Conservation (phyloP, 495 filamentous ascomycete genomes). For the Daldinia decipiens region DNA sequence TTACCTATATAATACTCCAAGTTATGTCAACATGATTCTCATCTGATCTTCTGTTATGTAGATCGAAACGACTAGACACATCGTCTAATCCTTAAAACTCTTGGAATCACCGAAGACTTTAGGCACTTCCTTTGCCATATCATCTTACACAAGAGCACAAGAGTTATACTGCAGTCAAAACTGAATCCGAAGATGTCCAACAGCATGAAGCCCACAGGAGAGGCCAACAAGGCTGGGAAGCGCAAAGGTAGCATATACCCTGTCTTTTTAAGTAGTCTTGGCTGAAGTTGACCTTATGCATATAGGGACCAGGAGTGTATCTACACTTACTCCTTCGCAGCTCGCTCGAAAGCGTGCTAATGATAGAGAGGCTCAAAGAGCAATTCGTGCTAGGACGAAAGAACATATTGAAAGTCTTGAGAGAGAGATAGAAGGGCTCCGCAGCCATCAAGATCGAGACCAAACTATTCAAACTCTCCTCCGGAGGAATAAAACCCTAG, state of each 20-base stretch:
- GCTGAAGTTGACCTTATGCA: constrained; percentile 8
- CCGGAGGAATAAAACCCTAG: constrained; percentile 52
- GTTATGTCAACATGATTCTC: constrained; percentile 4
- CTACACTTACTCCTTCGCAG: constrained; percentile 77
- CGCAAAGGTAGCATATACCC: constrained; percentile 47
- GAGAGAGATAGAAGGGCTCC: constrained; percentile 70
- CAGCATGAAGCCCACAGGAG: constrained; percentile 30
- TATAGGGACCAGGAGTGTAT: constrained; percentile 72
- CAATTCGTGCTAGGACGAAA: constrained; percentile 84
- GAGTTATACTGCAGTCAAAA: neutral
- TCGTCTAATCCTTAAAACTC: neutral
- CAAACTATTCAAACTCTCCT: constrained; percentile 50
- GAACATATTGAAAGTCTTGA: constrained; percentile 82
- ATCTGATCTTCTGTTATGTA: neutral
- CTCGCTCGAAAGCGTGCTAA: constrained; percentile 85
- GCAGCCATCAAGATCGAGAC: constrained; percentile 49
- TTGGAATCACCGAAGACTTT: neutral
- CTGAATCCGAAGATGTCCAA: constrained; percentile 14
- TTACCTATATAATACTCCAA: constrained; percentile 14
- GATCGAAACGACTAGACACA: neutral
- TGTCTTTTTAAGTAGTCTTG: neutral
- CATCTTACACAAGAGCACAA: neutral
- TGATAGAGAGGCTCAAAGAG: constrained; percentile 87
- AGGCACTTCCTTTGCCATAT: constrained; percentile 7
- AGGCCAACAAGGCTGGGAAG: constrained; percentile 49